Conservation (phyloP, 225 moss, liverwort and hornwort species). For the Antitrichia curtipendula region DNA sequence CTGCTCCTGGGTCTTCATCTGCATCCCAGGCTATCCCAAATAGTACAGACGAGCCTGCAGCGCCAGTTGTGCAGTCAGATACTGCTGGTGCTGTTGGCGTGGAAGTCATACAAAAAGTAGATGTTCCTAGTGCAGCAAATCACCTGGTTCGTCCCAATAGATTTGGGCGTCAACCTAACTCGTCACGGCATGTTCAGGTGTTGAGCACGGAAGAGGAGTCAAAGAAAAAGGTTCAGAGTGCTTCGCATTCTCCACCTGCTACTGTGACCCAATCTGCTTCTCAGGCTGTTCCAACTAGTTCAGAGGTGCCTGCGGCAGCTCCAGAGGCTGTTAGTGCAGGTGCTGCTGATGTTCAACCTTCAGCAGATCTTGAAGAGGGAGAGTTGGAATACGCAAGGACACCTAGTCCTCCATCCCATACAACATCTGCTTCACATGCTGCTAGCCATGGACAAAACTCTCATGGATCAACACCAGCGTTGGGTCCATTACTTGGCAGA, state of each 20-base stretch:
- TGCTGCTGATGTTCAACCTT: slow-evolving; percentile 24
- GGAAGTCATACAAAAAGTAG: slow-evolving; percentile 20
- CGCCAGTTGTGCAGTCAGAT: slow-evolving; percentile 23
- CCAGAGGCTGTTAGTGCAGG: slow-evolving; percentile 8
- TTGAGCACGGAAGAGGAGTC: slow-evolving; percentile 76
- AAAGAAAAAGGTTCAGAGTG: slow-evolving; percentile 46
- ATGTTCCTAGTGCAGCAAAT: slow-evolving; percentile 20
- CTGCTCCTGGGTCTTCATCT: slow-evolving; percentile 26
- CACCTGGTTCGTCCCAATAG: slow-evolving; percentile 15
- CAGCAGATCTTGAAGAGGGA: slow-evolving; percentile 89
- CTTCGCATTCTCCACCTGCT: slow-evolving; percentile 36
- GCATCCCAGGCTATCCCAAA: slow-evolving; percentile 16
- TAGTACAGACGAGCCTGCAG: slow-evolving; percentile 31
- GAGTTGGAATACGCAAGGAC: slow-evolving; percentile 94
- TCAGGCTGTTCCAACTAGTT: slow-evolving; percentile 3
- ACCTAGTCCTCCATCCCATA: slow-evolving; percentile 77
- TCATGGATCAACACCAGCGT: slow-evolving; percentile 39
- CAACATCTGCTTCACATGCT: slow-evolving; percentile 33
- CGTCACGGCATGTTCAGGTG: slow-evolving; percentile 54
- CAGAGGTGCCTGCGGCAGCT: slow-evolving; percentile 21
- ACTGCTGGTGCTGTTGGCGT: slow-evolving; percentile 15
- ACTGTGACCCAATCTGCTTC: slow-evolving; percentile 17
- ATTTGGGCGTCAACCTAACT: slow-evolving; percentile 27
- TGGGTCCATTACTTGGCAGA: slow-evolving; percentile 66
- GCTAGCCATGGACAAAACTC: slow-evolving; percentile 47